Evolutionary conservation across 139 green algal species (phyloP).

Genomic region (Micromonas pusilla): DNA sequence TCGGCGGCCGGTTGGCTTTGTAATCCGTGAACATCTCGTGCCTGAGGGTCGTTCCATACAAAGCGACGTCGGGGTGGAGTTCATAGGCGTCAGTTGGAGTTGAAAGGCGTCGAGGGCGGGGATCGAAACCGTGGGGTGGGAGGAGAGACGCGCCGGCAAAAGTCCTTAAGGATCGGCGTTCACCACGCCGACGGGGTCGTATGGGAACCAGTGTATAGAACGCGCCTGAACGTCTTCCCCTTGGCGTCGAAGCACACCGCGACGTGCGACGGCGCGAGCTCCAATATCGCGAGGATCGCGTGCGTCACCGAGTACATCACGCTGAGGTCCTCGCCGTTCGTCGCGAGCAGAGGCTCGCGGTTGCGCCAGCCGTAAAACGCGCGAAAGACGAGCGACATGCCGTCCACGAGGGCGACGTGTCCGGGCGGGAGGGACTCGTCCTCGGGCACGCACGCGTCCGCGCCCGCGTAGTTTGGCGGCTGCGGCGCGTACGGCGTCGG

Average conservation of each 20-base stretch:
- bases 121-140: too few relatives aligned
- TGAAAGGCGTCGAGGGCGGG: too few relatives aligned
- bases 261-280: constrained; percentile 6
- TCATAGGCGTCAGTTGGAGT: too few relatives aligned
- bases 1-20: constrained; percentile 23
- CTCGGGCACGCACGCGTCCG: neutral
- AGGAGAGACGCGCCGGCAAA: too few relatives aligned
- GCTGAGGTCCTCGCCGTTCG: neutral
- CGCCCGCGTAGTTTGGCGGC: neutral
- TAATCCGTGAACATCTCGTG: constrained; percentile 29
- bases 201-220: constrained; percentile 20
- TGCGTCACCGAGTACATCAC: constrained; percentile 3
- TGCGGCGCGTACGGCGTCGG: neutral
- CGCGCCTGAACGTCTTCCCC: constrained; percentile 24
- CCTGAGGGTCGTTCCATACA: too few relatives aligned
- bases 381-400: constrained; percentile 5
- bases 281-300: neutral
- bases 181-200: constrained; percentile 6
- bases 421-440: neutral
- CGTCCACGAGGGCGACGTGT: constrained; percentile 19
- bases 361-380: constrained; percentile 12
- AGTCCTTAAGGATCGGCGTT: too few relatives aligned
- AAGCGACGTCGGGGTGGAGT: too few relatives aligned
- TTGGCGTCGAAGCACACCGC: constrained; percentile 21
- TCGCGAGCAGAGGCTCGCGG: neutral